A percentile compares a stretch with the other conserved stretches of the same genome.
These are phyloP conservation scores for Tephrocybe sp. DNA, from an alignment of 768 basidiomycete species.

Conservation along the genomic window DNA sequence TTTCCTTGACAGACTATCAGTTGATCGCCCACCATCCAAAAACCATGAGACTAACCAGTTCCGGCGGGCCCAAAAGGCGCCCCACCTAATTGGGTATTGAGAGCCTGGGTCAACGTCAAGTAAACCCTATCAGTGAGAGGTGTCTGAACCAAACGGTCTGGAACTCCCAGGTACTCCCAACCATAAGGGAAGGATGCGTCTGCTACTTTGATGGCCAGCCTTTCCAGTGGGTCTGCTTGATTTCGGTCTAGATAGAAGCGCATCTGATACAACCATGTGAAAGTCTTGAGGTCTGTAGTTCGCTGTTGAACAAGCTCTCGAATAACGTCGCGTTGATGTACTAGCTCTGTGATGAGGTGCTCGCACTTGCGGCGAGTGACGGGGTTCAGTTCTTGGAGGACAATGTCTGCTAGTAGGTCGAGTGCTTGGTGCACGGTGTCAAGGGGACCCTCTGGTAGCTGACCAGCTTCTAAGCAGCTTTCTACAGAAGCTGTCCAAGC, in stretches of 20 bases:
- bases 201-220: constrained; percentile 80
- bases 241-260: constrained; percentile 87
- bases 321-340: constrained; percentile 95
- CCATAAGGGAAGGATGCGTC: constrained; percentile 95
- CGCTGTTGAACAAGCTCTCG: constrained; percentile 72
- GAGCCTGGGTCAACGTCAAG: constrained; percentile 92
- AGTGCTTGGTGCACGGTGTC: constrained; percentile 79
- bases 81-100: constrained; percentile 93
- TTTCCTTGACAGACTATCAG: constrained; percentile 58
- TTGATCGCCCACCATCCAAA: not conserved
- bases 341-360: constrained; percentile 97
- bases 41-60: constrained; percentile 58
- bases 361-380: constrained; percentile 98
- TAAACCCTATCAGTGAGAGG: constrained; percentile 97
- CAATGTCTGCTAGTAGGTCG: constrained; percentile 95
- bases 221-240: constrained; percentile 74
- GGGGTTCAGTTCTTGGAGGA: constrained; percentile 83
- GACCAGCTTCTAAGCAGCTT: constrained; percentile 53
- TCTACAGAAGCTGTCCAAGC: constrained; percentile 93
- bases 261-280: constrained; percentile 98
- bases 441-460: constrained; percentile 64
- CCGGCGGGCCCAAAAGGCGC: constrained; percentile 98
- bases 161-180: constrained; percentile 98
- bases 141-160: constrained; percentile 96
- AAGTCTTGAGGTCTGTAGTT: constrained; percentile 65